A percentile compares a stretch with the other conserved stretches of the same genome.
Evolutionary conservation across 2,329 filamentous ascomycete genomes (phyloP).

Genomic region (Madurella mycetomatis): DNA sequence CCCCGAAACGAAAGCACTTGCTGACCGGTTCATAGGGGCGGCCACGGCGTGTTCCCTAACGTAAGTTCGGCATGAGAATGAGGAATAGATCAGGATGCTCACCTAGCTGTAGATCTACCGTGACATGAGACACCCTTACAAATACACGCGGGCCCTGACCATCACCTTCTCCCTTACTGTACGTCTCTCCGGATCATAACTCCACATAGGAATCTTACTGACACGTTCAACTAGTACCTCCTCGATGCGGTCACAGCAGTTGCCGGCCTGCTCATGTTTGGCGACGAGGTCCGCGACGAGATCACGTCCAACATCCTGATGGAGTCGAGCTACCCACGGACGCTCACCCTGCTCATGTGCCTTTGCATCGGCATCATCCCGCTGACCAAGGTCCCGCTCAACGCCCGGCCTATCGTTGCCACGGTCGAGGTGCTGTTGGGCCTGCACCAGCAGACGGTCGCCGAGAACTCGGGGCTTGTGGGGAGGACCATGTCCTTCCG

Average conservation of each 20-base stretch:
- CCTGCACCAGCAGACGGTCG: conserved; percentile 51
- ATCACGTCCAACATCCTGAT: conserved; percentile 86
- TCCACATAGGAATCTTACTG: conserved; percentile 12
- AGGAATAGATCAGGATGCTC: conserved; percentile 3
- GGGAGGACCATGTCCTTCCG: conserved; percentile 55
- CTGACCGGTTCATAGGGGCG: conserved; percentile 37
- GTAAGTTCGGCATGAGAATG: conserved; percentile 32
- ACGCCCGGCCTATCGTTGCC: conserved; percentile 79
- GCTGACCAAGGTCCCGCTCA: conserved; percentile 89
- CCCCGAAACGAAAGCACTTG: neutral
- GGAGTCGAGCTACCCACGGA: conserved; percentile 67
- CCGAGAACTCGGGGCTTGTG: conserved; percentile 43
- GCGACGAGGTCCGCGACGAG: conserved; percentile 79
- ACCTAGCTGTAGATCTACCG: conserved; percentile 47
- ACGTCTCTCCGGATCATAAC: conserved; percentile 30
- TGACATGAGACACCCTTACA: conserved; percentile 70
- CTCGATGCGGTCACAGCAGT: conserved; percentile 80
- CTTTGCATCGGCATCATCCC: conserved; percentile 89
- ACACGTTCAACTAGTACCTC: conserved; percentile 51
- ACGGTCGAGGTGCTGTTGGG: conserved; percentile 79
- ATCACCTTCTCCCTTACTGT: conserved; percentile 83
- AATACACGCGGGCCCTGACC: conserved; percentile 70
- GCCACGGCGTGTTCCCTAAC: conserved; percentile 74
- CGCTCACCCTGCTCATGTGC: conserved; percentile 73
- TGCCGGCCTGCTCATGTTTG: conserved; percentile 90